Percentiles rank a stretch among this genome's conserved stretches.
Evolutionary conservation across 176 grass and related monocot species (phyloP).

Genomic region (Phragmites australis): DNA sequence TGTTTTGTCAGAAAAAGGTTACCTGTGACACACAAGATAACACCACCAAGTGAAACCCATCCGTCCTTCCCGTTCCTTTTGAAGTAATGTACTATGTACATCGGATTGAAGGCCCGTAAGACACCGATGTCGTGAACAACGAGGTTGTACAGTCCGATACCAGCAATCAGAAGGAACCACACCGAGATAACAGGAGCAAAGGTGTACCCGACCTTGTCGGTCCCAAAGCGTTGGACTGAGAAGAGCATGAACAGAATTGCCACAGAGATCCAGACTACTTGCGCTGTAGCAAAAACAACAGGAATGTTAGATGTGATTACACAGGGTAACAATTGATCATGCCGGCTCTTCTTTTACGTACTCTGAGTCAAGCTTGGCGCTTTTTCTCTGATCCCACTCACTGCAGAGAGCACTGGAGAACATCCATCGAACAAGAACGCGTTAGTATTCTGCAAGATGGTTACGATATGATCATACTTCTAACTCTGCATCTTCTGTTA

Average conservation of each 20-base stretch:
- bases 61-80: conserved; percentile 59
- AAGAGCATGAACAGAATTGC: conserved; percentile 76
- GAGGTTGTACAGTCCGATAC: conserved; percentile 63
- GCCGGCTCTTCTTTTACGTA: conserved; percentile 13
- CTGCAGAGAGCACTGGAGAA: conserved; percentile 57
- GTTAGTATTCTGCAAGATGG: conserved; percentile 8
- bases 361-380: conserved; percentile 65
- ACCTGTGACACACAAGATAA: conserved; percentile 88
- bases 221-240: conserved; percentile 78
- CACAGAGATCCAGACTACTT: conserved; percentile 64
- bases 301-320: conserved; percentile 1
- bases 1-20: conserved; percentile 2
- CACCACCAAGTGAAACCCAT: conserved; percentile 82
- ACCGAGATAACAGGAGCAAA: conserved; percentile 78
- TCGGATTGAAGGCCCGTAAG: conserved; percentile 71
- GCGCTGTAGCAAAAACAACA: conserved; percentile 56
- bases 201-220: conserved; percentile 86
- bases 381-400: conserved; percentile 73
- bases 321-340: neutral
- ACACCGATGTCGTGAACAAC: conserved; percentile 57
- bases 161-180: conserved; percentile 74
- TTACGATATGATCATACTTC: neutral
- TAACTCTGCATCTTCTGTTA: neutral
- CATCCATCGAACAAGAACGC: neutral
- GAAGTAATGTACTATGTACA: conserved; percentile 75